Evolutionary conservation across 2,329 filamentous ascomycete genomes (phyloP).

Genomic region (Huntiella decipiens): DNA sequence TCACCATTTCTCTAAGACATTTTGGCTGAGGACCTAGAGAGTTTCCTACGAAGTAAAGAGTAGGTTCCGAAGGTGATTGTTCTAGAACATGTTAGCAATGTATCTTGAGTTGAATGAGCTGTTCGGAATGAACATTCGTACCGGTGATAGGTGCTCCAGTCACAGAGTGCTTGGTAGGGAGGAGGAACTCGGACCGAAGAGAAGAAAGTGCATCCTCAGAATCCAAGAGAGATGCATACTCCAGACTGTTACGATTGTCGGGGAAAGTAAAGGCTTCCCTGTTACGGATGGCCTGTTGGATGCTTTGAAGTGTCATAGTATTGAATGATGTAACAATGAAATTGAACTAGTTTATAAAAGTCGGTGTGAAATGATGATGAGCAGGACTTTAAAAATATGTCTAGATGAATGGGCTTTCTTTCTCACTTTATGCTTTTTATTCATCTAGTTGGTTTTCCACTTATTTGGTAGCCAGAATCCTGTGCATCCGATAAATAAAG

Average conservation of each 20-base stretch:
- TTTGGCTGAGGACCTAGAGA: constrained; percentile 70
- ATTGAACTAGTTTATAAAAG: neutral
- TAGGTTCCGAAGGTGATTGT: constrained; percentile 17
- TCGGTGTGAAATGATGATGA: neutral
- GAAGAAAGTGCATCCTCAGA: constrained; percentile 37
- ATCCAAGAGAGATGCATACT: constrained; percentile 36
- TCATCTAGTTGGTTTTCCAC: neutral
- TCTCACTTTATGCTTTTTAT: neutral
- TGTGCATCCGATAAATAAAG: no score
- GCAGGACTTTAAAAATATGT: neutral
- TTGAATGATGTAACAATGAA: neutral
- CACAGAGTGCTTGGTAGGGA: constrained; percentile 54
- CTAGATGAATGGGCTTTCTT: neutral
- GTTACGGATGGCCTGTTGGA: neutral
- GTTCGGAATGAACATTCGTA: constrained; percentile 13
- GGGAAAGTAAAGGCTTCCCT: constrained; percentile 1
- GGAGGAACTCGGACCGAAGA: constrained; percentile 53
- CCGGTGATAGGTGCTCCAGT: constrained; percentile 27
- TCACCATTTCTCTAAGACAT: constrained; percentile 43
- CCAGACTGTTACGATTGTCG: constrained; percentile 23
- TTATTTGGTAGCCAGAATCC: no score
- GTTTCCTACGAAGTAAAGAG: constrained; percentile 76
- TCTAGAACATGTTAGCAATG: constrained; percentile 10
- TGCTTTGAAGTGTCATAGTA: neutral
- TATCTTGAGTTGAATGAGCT: neutral